Conservation (phyloP, 2,329 filamentous ascomycete genomes). For the Alternaria gansuensis region DNA sequence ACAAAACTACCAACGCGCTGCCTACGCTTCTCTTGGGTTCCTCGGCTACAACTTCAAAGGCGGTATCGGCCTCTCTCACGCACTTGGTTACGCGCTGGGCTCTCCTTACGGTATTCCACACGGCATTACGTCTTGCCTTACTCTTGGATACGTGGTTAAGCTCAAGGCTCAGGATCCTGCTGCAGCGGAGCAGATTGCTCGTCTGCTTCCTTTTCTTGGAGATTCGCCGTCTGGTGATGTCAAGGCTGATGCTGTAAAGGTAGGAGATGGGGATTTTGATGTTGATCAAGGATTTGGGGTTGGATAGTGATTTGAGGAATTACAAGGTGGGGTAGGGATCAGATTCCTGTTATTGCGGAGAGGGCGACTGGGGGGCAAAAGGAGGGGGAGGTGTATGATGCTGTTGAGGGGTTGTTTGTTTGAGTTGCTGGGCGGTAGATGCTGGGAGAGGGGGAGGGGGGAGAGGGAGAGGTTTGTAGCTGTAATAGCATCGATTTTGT, state of each 20-base stretch:
- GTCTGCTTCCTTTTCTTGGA: conserved; percentile 57
- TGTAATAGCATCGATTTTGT: neutral
- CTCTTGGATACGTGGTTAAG: conserved; percentile 63
- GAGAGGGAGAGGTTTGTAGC: too few species aligned
- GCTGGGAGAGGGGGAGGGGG: neutral
- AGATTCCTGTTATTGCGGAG: conserved; percentile 56
- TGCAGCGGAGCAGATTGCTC: conserved; percentile 58
- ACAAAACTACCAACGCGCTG: conserved; percentile 63
- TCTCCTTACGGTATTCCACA: conserved; percentile 66
- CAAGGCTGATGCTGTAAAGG: conserved; percentile 55
- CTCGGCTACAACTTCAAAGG: conserved; percentile 61
- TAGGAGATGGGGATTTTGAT: conserved; percentile 57
- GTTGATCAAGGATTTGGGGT: conserved; percentile 56
- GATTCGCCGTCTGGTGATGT: conserved; percentile 52
- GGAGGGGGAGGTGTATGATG: conserved; percentile 55
- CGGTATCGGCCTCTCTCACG: conserved; percentile 60
- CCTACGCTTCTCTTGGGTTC: conserved; percentile 62
- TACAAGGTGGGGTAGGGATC: conserved; percentile 56
- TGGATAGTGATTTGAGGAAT: conserved; percentile 58
- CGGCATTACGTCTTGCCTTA: conserved; percentile 64
- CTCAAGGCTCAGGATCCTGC: conserved; percentile 59
- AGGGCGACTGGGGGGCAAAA: conserved; percentile 56
- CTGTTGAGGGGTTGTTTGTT: conserved; percentile 54
- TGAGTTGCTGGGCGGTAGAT: neutral
- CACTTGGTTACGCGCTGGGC: conserved; percentile 63